Evolutionary conservation across 176 grass and related monocot genomes (phyloP).

Genomic region (Thinopyrum elongatum): DNA sequence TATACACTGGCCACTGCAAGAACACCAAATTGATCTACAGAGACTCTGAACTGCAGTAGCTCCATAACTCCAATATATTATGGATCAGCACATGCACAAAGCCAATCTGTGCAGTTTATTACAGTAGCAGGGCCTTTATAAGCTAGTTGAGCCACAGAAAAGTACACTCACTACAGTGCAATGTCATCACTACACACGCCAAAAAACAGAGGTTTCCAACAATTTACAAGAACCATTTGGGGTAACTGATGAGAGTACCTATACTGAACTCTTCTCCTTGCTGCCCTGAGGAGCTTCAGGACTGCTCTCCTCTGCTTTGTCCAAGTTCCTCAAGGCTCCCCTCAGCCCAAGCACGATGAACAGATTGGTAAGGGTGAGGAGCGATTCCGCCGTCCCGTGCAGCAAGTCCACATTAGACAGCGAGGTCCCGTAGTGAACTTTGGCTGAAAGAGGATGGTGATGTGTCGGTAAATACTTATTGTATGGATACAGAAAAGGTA

Average conservation of each 20-base stretch:
- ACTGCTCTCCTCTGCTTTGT: conserved; percentile 31
- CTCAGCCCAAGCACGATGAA: conserved; percentile 84
- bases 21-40: background rate
- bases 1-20: background rate
- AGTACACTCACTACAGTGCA: background rate
- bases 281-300: conserved; percentile 43
- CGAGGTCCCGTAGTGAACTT: conserved; percentile 85
- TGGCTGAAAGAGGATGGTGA: conserved; percentile 42
- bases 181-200: background rate
- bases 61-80: background rate
- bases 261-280: conserved; percentile 68
- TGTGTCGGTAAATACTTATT: background rate
- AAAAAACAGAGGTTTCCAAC: background rate
- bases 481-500: background rate
- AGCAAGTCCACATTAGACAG: conserved; percentile 82
- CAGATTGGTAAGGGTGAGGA: conserved; percentile 87
- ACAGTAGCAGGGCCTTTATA: background rate
- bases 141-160: background rate
- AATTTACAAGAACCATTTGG: background rate
- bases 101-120: background rate
- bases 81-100: background rate
- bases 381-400: conserved; percentile 74
- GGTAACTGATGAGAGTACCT: conserved; percentile 26
- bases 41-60: background rate
- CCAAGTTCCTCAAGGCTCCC: conserved; percentile 60